Percentiles rank a stretch among this genome's conserved stretches.
phyloP scores from a whole-genome alignment of 1,284 basidiomycete species.

The Sanghuangporus baumii region DNA sequence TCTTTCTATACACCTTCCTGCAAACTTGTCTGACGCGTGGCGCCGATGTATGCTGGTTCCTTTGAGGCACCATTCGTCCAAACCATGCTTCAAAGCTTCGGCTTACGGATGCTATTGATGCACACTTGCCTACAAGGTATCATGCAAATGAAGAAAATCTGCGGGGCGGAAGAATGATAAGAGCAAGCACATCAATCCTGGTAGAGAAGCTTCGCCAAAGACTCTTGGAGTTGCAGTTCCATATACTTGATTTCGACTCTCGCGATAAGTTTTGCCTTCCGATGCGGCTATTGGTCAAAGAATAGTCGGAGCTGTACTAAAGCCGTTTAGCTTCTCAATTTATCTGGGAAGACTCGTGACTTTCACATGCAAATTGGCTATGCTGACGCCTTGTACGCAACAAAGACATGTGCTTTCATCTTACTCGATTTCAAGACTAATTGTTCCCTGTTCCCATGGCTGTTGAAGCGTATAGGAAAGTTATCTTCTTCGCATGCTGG shows the following conservation, averaged over 20 bases:
- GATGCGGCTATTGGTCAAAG: neutral
- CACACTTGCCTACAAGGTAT: no score
- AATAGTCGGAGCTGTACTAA: neutral
- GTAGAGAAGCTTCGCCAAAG: no score
- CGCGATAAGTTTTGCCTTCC: neutral
- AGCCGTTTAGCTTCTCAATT: neutral
- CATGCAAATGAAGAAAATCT: no score
- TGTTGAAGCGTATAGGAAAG: neutral
- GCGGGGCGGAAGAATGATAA: no score
- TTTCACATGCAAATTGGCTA: no score
- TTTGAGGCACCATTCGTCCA: neutral
- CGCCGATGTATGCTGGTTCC: neutral
- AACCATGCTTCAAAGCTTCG: no score
- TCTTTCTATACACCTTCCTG: neutral
- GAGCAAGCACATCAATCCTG: no score
- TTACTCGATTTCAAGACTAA: no score
- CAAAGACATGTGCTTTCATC: no score
- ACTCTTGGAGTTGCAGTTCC: neutral
- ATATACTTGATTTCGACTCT: neutral
- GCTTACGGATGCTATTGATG: no score
- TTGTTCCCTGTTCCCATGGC: neutral
- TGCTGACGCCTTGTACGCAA: no score
- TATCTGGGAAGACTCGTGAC: neutral
- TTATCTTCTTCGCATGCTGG: neutral
- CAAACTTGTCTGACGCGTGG: neutral